phyloP scores from a whole-genome alignment of 2,329 filamentous ascomycete genomes.

The Neonectria punicea region DNA sequence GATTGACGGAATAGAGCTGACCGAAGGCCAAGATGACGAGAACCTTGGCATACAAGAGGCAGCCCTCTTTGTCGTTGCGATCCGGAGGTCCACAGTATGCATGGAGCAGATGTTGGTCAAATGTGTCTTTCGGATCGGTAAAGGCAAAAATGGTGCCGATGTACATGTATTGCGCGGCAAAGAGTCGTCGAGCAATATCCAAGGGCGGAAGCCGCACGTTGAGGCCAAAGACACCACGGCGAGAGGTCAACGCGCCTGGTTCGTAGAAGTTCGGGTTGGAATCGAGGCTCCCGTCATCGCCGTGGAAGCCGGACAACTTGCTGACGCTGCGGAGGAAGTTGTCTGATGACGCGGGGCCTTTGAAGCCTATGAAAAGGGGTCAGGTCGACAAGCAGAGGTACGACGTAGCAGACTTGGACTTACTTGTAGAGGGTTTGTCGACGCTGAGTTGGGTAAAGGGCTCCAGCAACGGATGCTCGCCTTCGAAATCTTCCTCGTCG shows the following conservation, averaged over 20 bases:
- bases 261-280: slow-evolving; percentile 48
- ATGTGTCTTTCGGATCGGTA: slow-evolving; percentile 54
- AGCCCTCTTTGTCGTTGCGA: slow-evolving; percentile 56
- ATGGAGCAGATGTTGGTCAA: slow-evolving; percentile 52
- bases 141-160: slow-evolving; percentile 68
- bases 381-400: not conserved
- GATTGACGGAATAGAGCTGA: slow-evolving; percentile 67
- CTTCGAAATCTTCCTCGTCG: slow-evolving; percentile 45
- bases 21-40: slow-evolving; percentile 65
- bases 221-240: slow-evolving; percentile 37
- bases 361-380: slow-evolving; percentile 39
- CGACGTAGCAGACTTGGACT: not conserved
- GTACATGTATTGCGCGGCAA: slow-evolving; percentile 61
- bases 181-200: slow-evolving; percentile 16
- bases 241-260: slow-evolving; percentile 47
- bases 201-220: slow-evolving; percentile 19
- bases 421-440: slow-evolving; percentile 46
- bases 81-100: slow-evolving; percentile 57
- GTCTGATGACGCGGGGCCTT: slow-evolving; percentile 52
- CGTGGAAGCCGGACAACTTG: slow-evolving; percentile 48
- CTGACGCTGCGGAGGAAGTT: slow-evolving; percentile 51
- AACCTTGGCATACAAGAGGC: slow-evolving; percentile 62
- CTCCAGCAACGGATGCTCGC: slow-evolving; percentile 46
- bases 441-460: slow-evolving; percentile 50
- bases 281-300: slow-evolving; percentile 47